phyloP scores from a whole-genome alignment of 768 basidiomycete species.

The Mycena epipterygia region DNA sequence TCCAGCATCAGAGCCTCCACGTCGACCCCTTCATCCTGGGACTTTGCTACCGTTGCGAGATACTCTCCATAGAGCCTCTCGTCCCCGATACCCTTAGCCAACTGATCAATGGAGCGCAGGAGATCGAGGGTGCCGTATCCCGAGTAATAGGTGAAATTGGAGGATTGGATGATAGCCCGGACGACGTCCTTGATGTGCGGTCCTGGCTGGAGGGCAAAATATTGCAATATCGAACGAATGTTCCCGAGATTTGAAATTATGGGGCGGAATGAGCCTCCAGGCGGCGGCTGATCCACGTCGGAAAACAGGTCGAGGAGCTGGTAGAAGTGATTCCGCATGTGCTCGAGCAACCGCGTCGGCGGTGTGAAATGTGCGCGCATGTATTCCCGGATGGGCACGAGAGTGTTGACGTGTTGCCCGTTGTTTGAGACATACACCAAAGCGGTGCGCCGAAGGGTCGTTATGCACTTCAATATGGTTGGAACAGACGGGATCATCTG shows the following conservation, averaged over 20 bases:
- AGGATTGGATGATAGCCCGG: neutral
- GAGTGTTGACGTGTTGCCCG: neutral
- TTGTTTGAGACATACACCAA: neutral
- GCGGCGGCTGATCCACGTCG: conserved; percentile 5
- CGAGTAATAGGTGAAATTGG: neutral
- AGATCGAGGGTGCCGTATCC: conserved; percentile 7
- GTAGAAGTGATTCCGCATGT: neutral
- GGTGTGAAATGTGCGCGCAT: neutral
- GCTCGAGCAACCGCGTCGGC: neutral
- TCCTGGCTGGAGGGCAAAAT: neutral
- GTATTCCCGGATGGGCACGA: conserved; percentile 7
- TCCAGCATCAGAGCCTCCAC: neutral
- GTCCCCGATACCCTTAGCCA: neutral
- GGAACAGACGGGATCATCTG: neutral
- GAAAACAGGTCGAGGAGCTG: neutral
- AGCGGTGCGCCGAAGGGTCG: neutral
- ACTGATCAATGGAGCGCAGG: neutral
- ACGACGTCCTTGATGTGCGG: neutral
- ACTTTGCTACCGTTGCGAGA: neutral
- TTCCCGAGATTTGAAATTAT: conserved; percentile 1
- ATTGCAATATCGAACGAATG: neutral
- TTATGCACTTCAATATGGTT: neutral
- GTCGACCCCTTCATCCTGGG: neutral
- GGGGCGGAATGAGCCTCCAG: neutral
- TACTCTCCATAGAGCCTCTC: neutral